Evolutionary conservation across 2,329 filamentous ascomycete species (phyloP).

Genomic region (Hypoxylon sp.): DNA sequence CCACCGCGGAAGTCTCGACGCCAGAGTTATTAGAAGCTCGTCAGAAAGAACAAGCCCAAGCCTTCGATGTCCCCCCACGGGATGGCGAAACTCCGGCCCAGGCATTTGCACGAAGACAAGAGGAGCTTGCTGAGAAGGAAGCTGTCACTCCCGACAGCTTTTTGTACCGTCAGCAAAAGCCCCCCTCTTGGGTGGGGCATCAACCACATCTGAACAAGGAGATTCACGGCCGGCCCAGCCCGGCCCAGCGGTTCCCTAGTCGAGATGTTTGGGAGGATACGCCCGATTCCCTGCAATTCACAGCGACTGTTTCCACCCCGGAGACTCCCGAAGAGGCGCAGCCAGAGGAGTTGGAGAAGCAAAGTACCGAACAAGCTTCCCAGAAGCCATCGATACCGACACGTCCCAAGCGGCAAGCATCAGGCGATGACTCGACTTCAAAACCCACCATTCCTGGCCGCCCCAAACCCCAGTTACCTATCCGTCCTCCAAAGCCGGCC

Average conservation of each 20-base stretch:
- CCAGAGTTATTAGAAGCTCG: slow-evolving; percentile 68
- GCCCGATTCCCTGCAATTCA: slow-evolving; percentile 81
- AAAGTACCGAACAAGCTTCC: slow-evolving; percentile 48
- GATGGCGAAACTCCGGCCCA: slow-evolving; percentile 66
- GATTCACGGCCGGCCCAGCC: slow-evolving; percentile 57
- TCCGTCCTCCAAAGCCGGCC: slow-evolving; percentile 54
- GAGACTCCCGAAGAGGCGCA: slow-evolving; percentile 53
- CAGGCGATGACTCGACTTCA: slow-evolving; percentile 45
- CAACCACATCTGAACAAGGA: slow-evolving; percentile 62
- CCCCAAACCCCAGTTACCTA: slow-evolving; percentile 68
- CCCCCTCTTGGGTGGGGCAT: slow-evolving; percentile 56
- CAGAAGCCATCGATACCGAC: slow-evolving; percentile 69
- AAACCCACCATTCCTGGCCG: slow-evolving; percentile 61
- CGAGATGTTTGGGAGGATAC: slow-evolving; percentile 94
- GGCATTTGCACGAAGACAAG: slow-evolving; percentile 71
- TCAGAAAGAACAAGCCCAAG: slow-evolving; percentile 51
- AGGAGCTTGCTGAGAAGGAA: slow-evolving; percentile 70
- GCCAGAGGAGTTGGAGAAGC: slow-evolving; percentile 54
- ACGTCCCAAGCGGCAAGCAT: slow-evolving; percentile 55
- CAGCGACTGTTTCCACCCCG: slow-evolving; percentile 73
- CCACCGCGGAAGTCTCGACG: slow-evolving; percentile 82
- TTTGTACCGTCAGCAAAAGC: slow-evolving; percentile 60
- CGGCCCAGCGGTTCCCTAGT: slow-evolving; percentile 81
- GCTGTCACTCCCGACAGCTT: slow-evolving; percentile 58
- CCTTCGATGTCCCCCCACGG: slow-evolving; percentile 46